phyloP scores from a whole-genome alignment of 495 filamentous ascomycete genomes.

The Chlorociboria aeruginascens region DNA sequence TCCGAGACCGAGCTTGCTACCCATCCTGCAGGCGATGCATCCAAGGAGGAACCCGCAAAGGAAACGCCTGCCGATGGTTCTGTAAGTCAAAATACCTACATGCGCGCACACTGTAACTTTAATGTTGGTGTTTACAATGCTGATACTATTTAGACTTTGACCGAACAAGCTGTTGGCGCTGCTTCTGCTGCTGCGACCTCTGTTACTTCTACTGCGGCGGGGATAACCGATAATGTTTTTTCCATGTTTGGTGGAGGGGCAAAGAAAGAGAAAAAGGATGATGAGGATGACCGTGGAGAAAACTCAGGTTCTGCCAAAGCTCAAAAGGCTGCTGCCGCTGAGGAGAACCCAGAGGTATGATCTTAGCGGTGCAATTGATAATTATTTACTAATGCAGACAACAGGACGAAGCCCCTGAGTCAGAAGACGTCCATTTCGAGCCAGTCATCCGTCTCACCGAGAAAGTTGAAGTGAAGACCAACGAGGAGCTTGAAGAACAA shows the following conservation, averaged over 20 bases:
- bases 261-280: slow-evolving; percentile 71
- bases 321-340: slow-evolving; percentile 54
- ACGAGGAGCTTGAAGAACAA: slow-evolving; percentile 97
- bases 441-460: slow-evolving; percentile 90
- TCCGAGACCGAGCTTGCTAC: slow-evolving; percentile 12
- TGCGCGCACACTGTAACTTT: background rate
- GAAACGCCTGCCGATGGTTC: slow-evolving; percentile 3
- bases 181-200: slow-evolving; percentile 29
- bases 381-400: background rate
- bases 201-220: slow-evolving; percentile 33
- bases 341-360: slow-evolving; percentile 27
- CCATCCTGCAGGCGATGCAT: slow-evolving; percentile 20
- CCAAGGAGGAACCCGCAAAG: slow-evolving; percentile 30
- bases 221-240: slow-evolving; percentile 68
- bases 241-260: slow-evolving; percentile 96
- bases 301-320: slow-evolving; percentile 80
- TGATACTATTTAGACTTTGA: slow-evolving; percentile 21
- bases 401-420: slow-evolving; percentile 65
- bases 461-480: slow-evolving; percentile 93
- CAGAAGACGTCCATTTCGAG: slow-evolving; percentile 91
- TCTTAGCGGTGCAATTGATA: background rate
- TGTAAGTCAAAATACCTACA: background rate
- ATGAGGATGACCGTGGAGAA: slow-evolving; percentile 60
- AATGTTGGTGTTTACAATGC: background rate
- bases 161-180: slow-evolving; percentile 28